Base-by-base conservation (phyloP, 2,329 filamentous ascomycete species). In the Ophiostoma australiae region DNA sequence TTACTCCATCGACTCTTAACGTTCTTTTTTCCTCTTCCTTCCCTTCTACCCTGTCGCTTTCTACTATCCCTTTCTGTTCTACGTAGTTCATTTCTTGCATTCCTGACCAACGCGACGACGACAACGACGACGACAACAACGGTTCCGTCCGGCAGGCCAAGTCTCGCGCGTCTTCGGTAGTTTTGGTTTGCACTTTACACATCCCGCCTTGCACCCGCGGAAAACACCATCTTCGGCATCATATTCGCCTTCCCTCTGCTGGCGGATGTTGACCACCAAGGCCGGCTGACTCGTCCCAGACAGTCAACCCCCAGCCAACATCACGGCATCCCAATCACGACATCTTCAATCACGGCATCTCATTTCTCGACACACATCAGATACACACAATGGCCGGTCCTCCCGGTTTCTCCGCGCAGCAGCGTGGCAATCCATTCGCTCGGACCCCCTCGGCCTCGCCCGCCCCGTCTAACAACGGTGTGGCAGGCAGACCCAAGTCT, bases 351-450 rank as follows among this genome's bases (percentile, higher is more conserved):
- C 52, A 58, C 52, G 52, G 13, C 52, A 58, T 23, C 44, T n/a
- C 8, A 35, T 63, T 39, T 23, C 35, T 35, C 20, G 27, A 55
- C 11, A 13, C 8, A 67, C n/a, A 67, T 13, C 37, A 41, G 23
- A 41, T 27, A 33, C 68, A 27, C 67, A 44, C 68, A 13, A 68
- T 74, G 69, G 39, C 68, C n/a, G 73, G 72, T 7, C 58, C 69
- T 11, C 52, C 73, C 35, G 72, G 72, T 15, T 70, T 73, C 23
- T 33, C 72, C 6, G 61, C 33, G 33, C 61, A 65, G 70, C 35
- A 67, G 78, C 91, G 93, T 77, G 91, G 89, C 78, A 94, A 92
- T 81, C 91, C 92, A 20, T 96, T 97, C 78, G 84, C 86, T 72
- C 87, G 92, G 77, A 88, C 88, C 70, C 82, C 85, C 65, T 90